Percentiles rank a stretch among this genome's conserved stretches.
Conservation (phyloP, 164 flowering plant species). For the Annona cherimola region DNA sequence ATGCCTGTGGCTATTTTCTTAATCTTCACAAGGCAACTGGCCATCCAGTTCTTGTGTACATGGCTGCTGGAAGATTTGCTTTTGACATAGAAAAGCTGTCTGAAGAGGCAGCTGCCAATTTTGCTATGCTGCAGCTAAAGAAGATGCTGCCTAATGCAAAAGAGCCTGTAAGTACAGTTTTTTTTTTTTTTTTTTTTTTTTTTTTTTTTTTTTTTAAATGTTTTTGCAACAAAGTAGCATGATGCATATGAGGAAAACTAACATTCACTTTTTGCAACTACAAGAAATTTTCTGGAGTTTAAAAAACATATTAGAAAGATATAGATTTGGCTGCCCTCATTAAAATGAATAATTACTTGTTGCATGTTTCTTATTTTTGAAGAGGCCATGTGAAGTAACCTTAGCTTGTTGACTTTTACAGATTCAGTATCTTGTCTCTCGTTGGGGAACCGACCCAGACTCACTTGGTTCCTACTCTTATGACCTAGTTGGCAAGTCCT, state of each 20-base stretch:
- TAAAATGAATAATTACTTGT: too few relatives aligned
- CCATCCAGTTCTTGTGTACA: constrained; percentile 83
- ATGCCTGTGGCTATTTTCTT: constrained; percentile 85
- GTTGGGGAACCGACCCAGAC: constrained; percentile 82
- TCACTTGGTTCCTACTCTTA: constrained; percentile 81
- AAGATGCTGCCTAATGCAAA: constrained; percentile 77
- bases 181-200: constrained; percentile 6
- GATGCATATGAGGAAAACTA: too few relatives aligned
- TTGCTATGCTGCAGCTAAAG: constrained; percentile 80
- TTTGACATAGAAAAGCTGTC: constrained; percentile 74
- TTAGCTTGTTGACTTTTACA: constrained; percentile 17
- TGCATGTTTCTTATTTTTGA: too few relatives aligned
- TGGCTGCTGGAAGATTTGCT: constrained; percentile 91
- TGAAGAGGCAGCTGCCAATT: constrained; percentile 54
- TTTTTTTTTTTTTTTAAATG: too few relatives aligned
- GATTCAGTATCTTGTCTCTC: constrained; percentile 82
- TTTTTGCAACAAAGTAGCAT: too few relatives aligned
- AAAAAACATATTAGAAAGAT: too few relatives aligned
- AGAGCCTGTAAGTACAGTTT: constrained; percentile 70
- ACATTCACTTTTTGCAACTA: too few relatives aligned
- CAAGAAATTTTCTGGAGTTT: too few relatives aligned
- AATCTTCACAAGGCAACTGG: constrained; percentile 95
- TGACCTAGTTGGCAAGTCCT: constrained; percentile 71
- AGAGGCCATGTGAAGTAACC: not conserved
- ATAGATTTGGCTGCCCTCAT: too few relatives aligned